phyloP scores from a whole-genome alignment of 1,284 basidiomycete species.

The Pholiota adiposa region DNA sequence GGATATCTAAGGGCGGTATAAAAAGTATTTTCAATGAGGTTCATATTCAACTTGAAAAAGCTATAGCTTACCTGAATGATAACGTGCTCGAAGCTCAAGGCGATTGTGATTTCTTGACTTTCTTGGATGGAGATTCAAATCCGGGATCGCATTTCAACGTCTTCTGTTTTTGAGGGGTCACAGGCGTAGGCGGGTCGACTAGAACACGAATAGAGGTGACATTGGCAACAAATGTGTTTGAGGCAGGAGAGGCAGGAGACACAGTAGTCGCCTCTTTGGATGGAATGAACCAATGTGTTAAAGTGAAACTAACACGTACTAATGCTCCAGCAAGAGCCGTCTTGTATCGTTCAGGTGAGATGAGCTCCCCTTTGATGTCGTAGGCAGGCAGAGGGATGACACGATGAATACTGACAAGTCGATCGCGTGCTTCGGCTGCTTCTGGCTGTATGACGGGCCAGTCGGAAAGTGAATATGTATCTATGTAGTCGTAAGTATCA shows the following conservation, averaged over 20 bases:
- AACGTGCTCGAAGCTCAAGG: too few species aligned
- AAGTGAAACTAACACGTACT: conserved; percentile 16
- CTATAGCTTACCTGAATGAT: too few species aligned
- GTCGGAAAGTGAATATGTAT: not conserved
- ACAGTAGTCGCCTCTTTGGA: not conserved
- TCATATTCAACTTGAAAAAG: too few species aligned
- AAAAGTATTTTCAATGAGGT: too few species aligned
- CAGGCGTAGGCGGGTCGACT: not conserved
- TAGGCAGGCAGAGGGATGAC: conserved; percentile 20
- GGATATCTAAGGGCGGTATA: too few species aligned
- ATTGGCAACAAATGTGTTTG: not conserved
- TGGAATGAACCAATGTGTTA: conserved; percentile 8
- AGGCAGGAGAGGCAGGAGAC: too few species aligned
- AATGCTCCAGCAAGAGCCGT: conserved; percentile 11
- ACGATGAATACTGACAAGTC: conserved; percentile 1
- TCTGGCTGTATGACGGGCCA: conserved; percentile 6
- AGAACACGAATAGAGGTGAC: not conserved
- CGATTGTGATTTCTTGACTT: too few species aligned
- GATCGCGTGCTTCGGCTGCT: not conserved
- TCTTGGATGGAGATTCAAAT: not conserved
- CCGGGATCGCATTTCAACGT: not conserved
- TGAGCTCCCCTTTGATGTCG: conserved; percentile 14
- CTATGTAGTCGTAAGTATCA: not conserved
- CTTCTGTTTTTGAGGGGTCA: not conserved
- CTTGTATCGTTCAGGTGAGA: conserved; percentile 11